A percentile compares a stretch with the other conserved stretches of the same genome.
phyloP scores from a whole-genome alignment of 192 early-diverging fungal species.

The Gigaspora rosea region DNA sequence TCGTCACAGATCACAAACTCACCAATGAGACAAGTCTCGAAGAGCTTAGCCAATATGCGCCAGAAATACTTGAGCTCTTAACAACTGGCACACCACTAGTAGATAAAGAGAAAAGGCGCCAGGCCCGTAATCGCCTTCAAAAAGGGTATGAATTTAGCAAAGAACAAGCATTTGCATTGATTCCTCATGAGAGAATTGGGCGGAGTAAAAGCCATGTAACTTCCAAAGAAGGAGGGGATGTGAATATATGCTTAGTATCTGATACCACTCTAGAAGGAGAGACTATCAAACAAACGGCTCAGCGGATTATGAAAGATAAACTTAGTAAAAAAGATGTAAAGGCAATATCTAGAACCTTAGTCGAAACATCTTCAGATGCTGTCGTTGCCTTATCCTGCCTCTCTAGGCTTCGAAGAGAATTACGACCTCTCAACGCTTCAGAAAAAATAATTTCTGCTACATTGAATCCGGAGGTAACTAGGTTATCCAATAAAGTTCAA shows the following conservation, averaged over 20 bases:
- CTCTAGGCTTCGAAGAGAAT: conserved; percentile 20
- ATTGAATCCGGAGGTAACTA: not conserved
- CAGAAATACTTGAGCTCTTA: no score
- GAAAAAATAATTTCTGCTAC: not conserved
- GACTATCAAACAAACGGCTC: conserved; percentile 6
- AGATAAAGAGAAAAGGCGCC: no score
- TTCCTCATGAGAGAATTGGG: not conserved
- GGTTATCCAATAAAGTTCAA: not conserved
- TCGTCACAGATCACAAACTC: conserved; percentile 20
- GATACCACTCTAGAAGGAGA: not conserved
- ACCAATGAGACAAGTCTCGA: not conserved
- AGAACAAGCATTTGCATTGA: no score
- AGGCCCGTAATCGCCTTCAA: no score
- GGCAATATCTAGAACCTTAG: not conserved
- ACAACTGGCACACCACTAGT: no score
- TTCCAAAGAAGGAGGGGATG: not conserved
- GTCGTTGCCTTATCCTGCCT: not conserved
- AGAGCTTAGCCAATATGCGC: not conserved
- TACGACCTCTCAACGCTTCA: not conserved
- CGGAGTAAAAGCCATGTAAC: not conserved
- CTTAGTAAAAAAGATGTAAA: conserved; percentile 17
- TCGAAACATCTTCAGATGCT: not conserved
- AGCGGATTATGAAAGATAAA: conserved; percentile 15
- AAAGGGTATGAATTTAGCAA: no score
- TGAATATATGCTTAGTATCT: not conserved